phyloP scores from a whole-genome alignment of 2,329 filamentous ascomycete species.

The Pezicula radicicola region DNA sequence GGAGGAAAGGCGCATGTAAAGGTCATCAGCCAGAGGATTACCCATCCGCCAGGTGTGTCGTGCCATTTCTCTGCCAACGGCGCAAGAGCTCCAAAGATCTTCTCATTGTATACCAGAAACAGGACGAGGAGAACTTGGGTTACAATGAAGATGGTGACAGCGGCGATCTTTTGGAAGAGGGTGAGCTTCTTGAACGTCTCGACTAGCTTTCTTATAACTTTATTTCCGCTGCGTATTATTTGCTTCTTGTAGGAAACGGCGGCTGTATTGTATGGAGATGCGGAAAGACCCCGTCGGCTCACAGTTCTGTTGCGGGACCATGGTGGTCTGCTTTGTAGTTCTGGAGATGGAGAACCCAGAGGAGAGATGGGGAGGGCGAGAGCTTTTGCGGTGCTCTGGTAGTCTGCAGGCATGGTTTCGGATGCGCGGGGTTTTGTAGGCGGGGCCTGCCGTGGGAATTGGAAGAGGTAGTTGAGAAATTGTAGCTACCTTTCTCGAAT shows the following conservation, averaged over 20 bases:
- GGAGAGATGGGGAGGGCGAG: slow-evolving; percentile 42
- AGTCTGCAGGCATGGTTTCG: slow-evolving; percentile 47
- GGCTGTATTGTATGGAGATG: slow-evolving; percentile 14
- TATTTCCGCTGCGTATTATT: slow-evolving; percentile 46
- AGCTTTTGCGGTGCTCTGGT: slow-evolving; percentile 45
- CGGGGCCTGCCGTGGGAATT: neutral
- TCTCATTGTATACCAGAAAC: slow-evolving; percentile 74
- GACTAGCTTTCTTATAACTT: slow-evolving; percentile 45
- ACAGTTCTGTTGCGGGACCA: slow-evolving; percentile 46
- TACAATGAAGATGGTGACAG: slow-evolving; percentile 43
- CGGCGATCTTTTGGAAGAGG: slow-evolving; percentile 58
- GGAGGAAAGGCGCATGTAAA: slow-evolving; percentile 69
- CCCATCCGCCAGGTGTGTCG: slow-evolving; percentile 65
- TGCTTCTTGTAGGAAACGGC: slow-evolving; percentile 33
- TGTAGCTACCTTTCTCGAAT: slow-evolving; percentile 3
- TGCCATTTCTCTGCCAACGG: slow-evolving; percentile 78
- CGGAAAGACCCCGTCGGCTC: slow-evolving; percentile 19
- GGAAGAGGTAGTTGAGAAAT: neutral
- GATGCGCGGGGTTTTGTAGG: slow-evolving; percentile 5
- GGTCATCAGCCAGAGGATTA: slow-evolving; percentile 63
- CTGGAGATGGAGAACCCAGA: slow-evolving; percentile 42
- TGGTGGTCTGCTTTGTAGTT: slow-evolving; percentile 38
- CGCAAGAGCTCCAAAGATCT: slow-evolving; percentile 72
- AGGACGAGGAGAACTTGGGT: slow-evolving; percentile 58
- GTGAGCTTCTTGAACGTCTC: slow-evolving; percentile 53